Evolutionary conservation across 495 filamentous ascomycete genomes (phyloP).

Genomic region (Podospora pseudoanserina): DNA sequence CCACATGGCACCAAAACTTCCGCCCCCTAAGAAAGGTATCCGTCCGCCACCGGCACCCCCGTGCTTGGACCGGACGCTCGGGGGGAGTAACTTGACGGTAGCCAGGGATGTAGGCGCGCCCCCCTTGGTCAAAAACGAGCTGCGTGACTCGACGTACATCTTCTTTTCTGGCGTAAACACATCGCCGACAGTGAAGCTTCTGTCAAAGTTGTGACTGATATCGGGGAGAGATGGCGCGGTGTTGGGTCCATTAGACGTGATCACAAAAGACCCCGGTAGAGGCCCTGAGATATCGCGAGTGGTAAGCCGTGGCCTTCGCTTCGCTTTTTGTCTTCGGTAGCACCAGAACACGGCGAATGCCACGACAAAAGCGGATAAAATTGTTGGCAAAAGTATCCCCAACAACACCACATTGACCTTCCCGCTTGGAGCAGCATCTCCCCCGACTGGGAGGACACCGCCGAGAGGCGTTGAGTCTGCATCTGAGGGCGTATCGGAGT

Average conservation of each 20-base stretch:
- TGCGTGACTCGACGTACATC: conserved; percentile 14
- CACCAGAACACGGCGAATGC: conserved; percentile 25
- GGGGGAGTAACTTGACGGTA: conserved; percentile 9
- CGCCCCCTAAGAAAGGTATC: background rate
- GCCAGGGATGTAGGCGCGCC: conserved; percentile 7
- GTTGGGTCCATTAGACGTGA: conserved; percentile 13
- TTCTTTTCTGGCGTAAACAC: conserved; percentile 16
- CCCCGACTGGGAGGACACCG: background rate
- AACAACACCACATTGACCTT: conserved; percentile 21
- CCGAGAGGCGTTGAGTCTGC: conserved; percentile 4
- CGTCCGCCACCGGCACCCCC: background rate
- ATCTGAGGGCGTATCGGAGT: conserved; percentile 7
- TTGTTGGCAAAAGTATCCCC: conserved; percentile 20
- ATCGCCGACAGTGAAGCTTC: conserved; percentile 17
- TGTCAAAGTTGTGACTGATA: conserved; percentile 23
- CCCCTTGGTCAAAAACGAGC: conserved; percentile 8
- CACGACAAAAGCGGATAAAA: conserved; percentile 16
- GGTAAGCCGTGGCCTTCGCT: conserved; percentile 12
- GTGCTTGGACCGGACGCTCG: conserved; percentile 8
- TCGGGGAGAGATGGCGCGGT: conserved; percentile 16
- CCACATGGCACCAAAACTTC: conserved; percentile 9
- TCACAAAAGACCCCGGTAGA: conserved; percentile 37
- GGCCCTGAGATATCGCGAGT: conserved; percentile 42
- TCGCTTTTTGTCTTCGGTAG: conserved; percentile 23
- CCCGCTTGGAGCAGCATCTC: conserved; percentile 5